Conservation (phyloP, 2,329 filamentous ascomycete species). For the Fusarium robinianum region DNA sequence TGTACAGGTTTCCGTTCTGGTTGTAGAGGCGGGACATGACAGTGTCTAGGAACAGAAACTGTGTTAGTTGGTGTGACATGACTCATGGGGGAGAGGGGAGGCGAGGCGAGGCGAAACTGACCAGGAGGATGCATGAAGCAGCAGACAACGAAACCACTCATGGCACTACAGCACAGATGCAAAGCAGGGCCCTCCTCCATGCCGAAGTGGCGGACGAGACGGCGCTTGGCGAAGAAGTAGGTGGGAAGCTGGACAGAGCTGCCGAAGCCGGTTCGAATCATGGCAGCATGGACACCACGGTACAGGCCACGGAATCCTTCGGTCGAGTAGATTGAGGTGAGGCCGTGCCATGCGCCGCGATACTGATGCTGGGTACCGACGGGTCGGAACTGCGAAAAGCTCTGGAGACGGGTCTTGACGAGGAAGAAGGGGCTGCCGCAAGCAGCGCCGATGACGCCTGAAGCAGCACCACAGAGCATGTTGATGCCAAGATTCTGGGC, state of each 20-base stretch:
- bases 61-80: constrained; percentile 1
- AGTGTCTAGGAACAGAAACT: constrained; percentile 63
- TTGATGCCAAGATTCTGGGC: constrained; percentile 88
- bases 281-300: constrained; percentile 86
- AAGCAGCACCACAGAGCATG: constrained; percentile 87
- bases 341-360: constrained; percentile 80
- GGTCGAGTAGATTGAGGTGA: constrained; percentile 73
- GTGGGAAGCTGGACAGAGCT: constrained; percentile 96
- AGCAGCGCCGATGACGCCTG: constrained; percentile 89
- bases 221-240: constrained; percentile 95
- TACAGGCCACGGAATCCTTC: constrained; percentile 87
- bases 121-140: constrained; percentile 97
- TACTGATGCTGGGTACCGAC: constrained; percentile 98
- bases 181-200: constrained; percentile 90
- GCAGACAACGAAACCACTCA: constrained; percentile 94
- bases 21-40: constrained; percentile 99
- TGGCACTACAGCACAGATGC: constrained; percentile 85
- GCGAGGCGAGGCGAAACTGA: constrained; percentile 45
- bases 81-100: not conserved
- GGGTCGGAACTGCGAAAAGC: constrained; percentile 87
- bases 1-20: constrained; percentile 97
- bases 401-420: constrained; percentile 94
- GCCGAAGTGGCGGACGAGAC: constrained; percentile 77
- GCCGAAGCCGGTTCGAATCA: constrained; percentile 94
- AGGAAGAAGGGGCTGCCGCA: constrained; percentile 96